These are phyloP conservation scores for Malus fusca DNA, from an alignment of 306 rosid species.

Conservation along the genomic window DNA sequence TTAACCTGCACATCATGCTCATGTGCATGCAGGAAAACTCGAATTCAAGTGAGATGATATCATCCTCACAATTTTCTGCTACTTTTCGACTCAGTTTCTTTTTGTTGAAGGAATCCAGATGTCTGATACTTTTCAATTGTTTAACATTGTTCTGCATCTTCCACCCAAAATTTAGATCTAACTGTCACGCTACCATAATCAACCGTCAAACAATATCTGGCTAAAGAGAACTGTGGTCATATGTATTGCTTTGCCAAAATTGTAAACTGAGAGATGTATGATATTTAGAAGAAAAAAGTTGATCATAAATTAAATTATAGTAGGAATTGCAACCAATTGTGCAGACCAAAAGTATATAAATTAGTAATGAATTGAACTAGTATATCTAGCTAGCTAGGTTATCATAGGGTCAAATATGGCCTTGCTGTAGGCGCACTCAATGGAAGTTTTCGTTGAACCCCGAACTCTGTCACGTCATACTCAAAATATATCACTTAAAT, in stretches of 20 bases:
- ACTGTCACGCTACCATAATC: neutral
- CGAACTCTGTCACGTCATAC: neutral
- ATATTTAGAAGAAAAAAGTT: neutral
- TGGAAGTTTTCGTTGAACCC: neutral
- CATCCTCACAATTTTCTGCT: slow-evolving; percentile 5
- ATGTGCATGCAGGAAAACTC: neutral
- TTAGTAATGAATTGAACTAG: no score
- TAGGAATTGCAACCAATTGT: neutral
- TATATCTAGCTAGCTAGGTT: neutral
- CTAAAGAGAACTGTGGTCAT: neutral
- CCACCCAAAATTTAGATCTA: neutral
- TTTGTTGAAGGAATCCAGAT: slow-evolving; percentile 7
- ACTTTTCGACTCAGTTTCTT: slow-evolving; percentile 26
- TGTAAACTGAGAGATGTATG: neutral
- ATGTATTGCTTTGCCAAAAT: neutral
- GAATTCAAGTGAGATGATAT: slow-evolving; percentile 20
- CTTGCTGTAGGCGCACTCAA: neutral
- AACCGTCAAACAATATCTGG: neutral
- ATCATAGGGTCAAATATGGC: neutral
- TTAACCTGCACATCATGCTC: neutral
- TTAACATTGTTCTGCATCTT: neutral
- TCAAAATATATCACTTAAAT: no score
- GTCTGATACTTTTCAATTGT: neutral
- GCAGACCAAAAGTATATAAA: neutral
- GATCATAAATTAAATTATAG: neutral